phyloP scores from a whole-genome alignment of 1,284 basidiomycete species.

The Boletus hoseneyae region DNA sequence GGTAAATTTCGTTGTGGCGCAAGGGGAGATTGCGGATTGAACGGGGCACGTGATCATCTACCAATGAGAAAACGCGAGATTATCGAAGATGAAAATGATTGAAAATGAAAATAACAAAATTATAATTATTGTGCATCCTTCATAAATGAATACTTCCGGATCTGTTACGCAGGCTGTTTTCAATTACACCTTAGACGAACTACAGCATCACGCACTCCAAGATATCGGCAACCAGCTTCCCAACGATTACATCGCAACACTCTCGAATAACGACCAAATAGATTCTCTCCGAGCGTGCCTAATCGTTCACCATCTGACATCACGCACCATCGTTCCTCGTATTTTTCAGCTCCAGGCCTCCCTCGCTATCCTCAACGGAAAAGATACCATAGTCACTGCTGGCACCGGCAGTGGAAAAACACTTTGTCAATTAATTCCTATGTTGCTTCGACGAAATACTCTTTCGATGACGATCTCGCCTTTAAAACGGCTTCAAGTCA shows the following conservation, averaged over 20 bases:
- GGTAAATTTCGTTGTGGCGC: too few species aligned
- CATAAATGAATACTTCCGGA: too few species aligned
- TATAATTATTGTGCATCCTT: too few species aligned
- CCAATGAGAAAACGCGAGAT: too few species aligned
- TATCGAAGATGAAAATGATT: too few species aligned
- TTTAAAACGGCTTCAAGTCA: neutral
- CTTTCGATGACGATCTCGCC: neutral
- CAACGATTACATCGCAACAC: neutral
- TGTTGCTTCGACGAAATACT: neutral
- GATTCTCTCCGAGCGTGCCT: neutral
- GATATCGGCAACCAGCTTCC: neutral
- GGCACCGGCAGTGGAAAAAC: slow-evolving; percentile 1
- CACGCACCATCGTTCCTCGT: neutral
- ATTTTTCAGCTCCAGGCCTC: neutral
- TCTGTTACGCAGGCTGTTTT: too few species aligned
- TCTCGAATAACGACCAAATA: neutral
- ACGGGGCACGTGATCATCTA: too few species aligned
- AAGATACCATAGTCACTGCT: neutral
- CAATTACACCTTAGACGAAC: too few species aligned
- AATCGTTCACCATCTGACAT: neutral
- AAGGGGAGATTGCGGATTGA: too few species aligned
- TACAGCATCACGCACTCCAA: too few species aligned
- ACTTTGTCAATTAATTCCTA: neutral
- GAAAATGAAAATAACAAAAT: too few species aligned
- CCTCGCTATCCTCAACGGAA: neutral